Evolutionary conservation across 148 eudicot species (phyloP), one percentile per base, ranked within the genome.

Genomic region (Chenopodium suecicum): DNA sequence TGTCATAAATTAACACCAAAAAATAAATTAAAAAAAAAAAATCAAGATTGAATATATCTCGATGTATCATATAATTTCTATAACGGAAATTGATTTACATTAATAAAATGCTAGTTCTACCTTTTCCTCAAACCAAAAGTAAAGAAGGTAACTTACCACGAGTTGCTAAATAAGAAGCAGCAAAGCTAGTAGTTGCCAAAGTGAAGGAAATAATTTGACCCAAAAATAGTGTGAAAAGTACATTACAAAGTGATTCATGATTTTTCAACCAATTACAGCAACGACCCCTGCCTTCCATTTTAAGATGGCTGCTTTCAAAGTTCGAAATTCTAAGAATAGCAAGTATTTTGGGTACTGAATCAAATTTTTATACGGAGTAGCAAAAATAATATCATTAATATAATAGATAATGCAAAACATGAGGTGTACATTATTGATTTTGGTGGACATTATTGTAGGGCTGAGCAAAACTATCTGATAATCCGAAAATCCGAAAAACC

Each of bases 141-240:
- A 52, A 54, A 54, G 16, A 54, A 3, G 16, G 4, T 54, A 20
- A 22, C 66, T 63, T 88, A 88, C 95, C 97, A 74, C 85, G 84
- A 65, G 6, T 70, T 41, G 95, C 84, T 81, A 88, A 80, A 29
- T 87, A 88, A 69, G 95, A 91, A 12, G 93, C 74, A 79, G 88
- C 78, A 80, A 90, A 93, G 81, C 82, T 80, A 44, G 73, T 83
- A n/a, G 89, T 75, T 2, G 97, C 79, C 89, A 91, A 13, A 2
- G 83, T 32, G 60, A 93, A 86, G 29, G 97, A 91, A 73, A 90
- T 89, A 54, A 88, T 27, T 83, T 93, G 97, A 78, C 95, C 95
- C 78, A 93, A 81, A 76, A 86, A 73, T 82, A 93, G 62, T 14
- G 68, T 76, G 10, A 54, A 79, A 25, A 91, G 12, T 1, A 83